Conservation (phyloP, 192 early-diverging fungal genomes). For the Entomortierella lignicola region DNA sequence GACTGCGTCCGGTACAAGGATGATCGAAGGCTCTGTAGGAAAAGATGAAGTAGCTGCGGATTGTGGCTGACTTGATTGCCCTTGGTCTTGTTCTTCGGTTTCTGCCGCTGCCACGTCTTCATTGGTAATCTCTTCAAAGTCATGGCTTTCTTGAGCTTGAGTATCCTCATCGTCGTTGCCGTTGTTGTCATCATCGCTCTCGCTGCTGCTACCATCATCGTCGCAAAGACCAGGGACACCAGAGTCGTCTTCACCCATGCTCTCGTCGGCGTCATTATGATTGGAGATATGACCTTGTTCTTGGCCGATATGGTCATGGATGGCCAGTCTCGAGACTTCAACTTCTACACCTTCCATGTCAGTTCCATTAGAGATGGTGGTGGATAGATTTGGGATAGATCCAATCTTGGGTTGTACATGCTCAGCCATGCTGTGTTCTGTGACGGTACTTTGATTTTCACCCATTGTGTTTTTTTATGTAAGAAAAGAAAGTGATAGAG, state of each 20-base stretch:
- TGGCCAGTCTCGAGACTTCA: conserved; percentile 7
- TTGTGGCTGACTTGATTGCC: neutral
- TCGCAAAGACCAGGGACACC: conserved; percentile 8
- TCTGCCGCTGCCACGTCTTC: neutral
- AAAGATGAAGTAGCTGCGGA: conserved; percentile 10
- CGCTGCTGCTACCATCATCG: conserved; percentile 6
- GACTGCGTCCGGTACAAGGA: conserved; percentile 19
- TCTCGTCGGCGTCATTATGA: neutral
- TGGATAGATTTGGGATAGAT: neutral
- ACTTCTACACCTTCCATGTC: conserved; percentile 34
- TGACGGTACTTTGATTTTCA: neutral
- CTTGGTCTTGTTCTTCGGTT: neutral
- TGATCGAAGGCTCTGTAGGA: conserved; percentile 21
- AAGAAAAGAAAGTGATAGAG: neutral
- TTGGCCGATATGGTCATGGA: neutral
- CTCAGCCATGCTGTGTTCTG: neutral
- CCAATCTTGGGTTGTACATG: neutral
- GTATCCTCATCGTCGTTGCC: neutral
- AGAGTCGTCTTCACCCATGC: conserved; percentile 4
- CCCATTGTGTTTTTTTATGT: neutral
- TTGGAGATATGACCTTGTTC: neutral
- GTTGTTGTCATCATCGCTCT: neutral
- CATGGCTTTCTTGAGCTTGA: neutral
- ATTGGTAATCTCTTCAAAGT: neutral
- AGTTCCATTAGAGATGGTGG: neutral